Evolutionary conservation across 257 asterid species (phyloP).

Genomic region (Coffea eugenioides): DNA sequence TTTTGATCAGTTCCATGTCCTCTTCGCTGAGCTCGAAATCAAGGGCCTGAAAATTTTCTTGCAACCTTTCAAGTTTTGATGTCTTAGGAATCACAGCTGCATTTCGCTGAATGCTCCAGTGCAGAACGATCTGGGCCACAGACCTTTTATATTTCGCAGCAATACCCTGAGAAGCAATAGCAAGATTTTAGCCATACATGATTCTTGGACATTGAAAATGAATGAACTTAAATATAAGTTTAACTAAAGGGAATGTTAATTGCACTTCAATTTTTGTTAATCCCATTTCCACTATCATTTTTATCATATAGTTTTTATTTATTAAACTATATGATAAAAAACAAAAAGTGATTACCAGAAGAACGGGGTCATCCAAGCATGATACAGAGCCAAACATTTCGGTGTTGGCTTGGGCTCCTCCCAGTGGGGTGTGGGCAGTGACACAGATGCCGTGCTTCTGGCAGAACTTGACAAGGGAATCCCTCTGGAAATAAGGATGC

Average conservation of each 20-base stretch:
- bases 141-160: constrained; percentile 51
- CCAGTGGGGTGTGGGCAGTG: constrained; percentile 79
- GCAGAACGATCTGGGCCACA: constrained; percentile 58
- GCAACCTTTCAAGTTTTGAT: constrained; percentile 55
- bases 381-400: constrained; percentile 68
- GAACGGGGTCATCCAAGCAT: constrained; percentile 62
- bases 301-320: too few species aligned
- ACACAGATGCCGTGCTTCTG: constrained; percentile 60
- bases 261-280: too few species aligned
- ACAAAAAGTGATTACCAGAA: constrained; percentile 30
- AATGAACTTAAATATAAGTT: too few species aligned
- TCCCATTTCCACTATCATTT: too few species aligned
- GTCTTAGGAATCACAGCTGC: constrained; percentile 57
- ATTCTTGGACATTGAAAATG: too few species aligned
- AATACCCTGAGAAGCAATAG: constrained; percentile 40
- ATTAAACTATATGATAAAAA: too few species aligned
- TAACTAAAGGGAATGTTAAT: too few species aligned
- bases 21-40: constrained; percentile 46
- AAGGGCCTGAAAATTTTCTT: constrained; percentile 40
- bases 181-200: constrained; percentile 1
- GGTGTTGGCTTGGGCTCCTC: constrained; percentile 62
- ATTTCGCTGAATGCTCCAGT: constrained; percentile 58
- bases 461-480: constrained; percentile 69
- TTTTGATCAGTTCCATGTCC: constrained; percentile 45
- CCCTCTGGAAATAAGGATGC: constrained; percentile 76